Percentiles rank a stretch among this genome's conserved stretches.
phyloP scores from a whole-genome alignment of 768 basidiomycete species.

The Strobilomyces dryophilus region DNA sequence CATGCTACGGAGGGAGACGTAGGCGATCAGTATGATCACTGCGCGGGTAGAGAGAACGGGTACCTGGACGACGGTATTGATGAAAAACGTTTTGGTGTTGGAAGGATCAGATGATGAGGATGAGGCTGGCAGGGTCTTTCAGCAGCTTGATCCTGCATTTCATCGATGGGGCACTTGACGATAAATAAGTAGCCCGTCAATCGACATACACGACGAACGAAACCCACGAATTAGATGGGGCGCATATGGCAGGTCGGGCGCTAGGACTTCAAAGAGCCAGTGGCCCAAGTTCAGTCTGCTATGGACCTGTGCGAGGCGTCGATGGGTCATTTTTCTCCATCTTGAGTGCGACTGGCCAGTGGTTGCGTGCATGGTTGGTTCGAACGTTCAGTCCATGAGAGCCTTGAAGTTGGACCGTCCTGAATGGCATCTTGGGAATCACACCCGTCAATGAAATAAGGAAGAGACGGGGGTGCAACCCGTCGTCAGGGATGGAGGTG shows the following conservation, averaged over 20 bases:
- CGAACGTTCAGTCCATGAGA: too few relatives aligned
- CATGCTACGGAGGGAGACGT: slow-evolving; percentile 31
- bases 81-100: slow-evolving; percentile 91
- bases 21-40: neutral
- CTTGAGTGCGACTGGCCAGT: slow-evolving; percentile 60
- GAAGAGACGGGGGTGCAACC: too few relatives aligned
- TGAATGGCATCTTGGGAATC: too few relatives aligned
- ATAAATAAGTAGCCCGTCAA: neutral
- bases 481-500: too few relatives aligned
- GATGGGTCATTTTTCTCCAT: neutral
- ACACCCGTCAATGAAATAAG: too few relatives aligned
- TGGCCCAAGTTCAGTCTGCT: slow-evolving; percentile 94
- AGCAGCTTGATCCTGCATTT: slow-evolving; percentile 77
- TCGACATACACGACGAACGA: neutral
- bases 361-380: too few relatives aligned
- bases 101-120: slow-evolving; percentile 93
- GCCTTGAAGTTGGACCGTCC: too few relatives aligned
- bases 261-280: slow-evolving; percentile 91
- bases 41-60: slow-evolving; percentile 32
- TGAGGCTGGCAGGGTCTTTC: slow-evolving; percentile 59
- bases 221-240: slow-evolving; percentile 80
- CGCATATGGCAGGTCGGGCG: slow-evolving; percentile 74
- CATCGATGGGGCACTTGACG: slow-evolving; percentile 92
- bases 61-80: slow-evolving; percentile 83
- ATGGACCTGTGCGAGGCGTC: slow-evolving; percentile 55